phyloP scores from a whole-genome alignment of 345 rosid species.

The Schrenkiella parvula region DNA sequence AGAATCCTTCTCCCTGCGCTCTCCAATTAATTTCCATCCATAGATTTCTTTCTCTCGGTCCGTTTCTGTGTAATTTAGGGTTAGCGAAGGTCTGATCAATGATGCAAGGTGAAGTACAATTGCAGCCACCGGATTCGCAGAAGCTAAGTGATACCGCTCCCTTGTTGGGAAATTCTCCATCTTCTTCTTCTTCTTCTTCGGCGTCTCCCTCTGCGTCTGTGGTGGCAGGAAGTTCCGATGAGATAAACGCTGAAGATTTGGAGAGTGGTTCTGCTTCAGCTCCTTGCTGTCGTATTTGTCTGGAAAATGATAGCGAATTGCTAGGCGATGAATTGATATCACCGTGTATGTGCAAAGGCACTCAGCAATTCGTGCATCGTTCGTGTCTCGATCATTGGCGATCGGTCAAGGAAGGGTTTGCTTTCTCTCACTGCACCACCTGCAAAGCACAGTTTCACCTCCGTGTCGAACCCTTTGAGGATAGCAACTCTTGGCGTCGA shows the following conservation, averaged over 20 bases:
- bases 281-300: slow-evolving; percentile 89
- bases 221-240: slow-evolving; percentile 37
- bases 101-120: slow-evolving; percentile 71
- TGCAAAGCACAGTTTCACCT: slow-evolving; percentile 90
- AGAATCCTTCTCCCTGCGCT: not conserved
- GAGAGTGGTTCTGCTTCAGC: slow-evolving; percentile 56
- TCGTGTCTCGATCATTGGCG: slow-evolving; percentile 92
- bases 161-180: slow-evolving; percentile 40
- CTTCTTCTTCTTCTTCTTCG: slow-evolving; percentile 30
- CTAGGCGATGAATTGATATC: slow-evolving; percentile 88
- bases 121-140: slow-evolving; percentile 42
- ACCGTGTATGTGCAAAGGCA: slow-evolving; percentile 98
- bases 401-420: slow-evolving; percentile 92
- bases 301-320: slow-evolving; percentile 74
- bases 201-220: not conserved
- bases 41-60: not conserved
- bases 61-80: slow-evolving; percentile 4
- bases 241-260: slow-evolving; percentile 59
- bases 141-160: slow-evolving; percentile 71
- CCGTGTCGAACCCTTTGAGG: slow-evolving; percentile 65
- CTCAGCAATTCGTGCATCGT: slow-evolving; percentile 87
- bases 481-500: slow-evolving; percentile 73
- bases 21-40: not conserved
- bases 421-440: slow-evolving; percentile 90
- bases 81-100: slow-evolving; percentile 14